These are phyloP conservation scores for Epicoccum nigrum DNA, from an alignment of 2,329 filamentous ascomycete species.

Conservation along the genomic window DNA sequence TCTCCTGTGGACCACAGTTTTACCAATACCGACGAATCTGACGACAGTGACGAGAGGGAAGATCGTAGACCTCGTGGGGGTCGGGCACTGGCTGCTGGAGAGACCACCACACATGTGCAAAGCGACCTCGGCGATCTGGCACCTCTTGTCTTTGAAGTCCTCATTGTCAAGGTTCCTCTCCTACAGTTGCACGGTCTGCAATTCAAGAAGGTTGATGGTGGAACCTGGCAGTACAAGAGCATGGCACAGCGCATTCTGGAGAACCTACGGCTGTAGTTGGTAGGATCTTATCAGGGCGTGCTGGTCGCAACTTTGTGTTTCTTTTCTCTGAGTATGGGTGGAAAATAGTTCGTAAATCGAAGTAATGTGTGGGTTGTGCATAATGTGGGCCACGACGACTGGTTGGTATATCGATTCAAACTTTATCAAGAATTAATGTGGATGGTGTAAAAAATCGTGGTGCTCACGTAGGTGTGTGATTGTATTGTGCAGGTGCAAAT, in stretches of 20 bases:
- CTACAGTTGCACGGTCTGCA: constrained; percentile 93
- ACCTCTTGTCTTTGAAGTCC: constrained; percentile 89
- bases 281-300: constrained; percentile 12
- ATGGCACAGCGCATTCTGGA: constrained; percentile 96
- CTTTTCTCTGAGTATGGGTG: constrained; percentile 1
- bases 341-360: background rate
- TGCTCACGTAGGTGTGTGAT: too few relatives aligned
- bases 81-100: constrained; percentile 66
- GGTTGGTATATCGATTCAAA: background rate
- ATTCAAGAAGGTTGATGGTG: constrained; percentile 94
- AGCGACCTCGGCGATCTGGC: constrained; percentile 85
- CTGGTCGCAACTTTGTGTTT: background rate
- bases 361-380: constrained; percentile 14
- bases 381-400: background rate
- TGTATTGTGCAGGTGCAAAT: too few relatives aligned
- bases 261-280: constrained; percentile 73
- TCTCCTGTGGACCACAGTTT: constrained; percentile 71
- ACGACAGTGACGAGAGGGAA: constrained; percentile 69
- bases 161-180: constrained; percentile 96
- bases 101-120: constrained; percentile 91
- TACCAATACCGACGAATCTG: constrained; percentile 84
- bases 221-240: constrained; percentile 98
- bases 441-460: background rate
- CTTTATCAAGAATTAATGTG: background rate
- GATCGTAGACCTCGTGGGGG: constrained; percentile 44